phyloP scores from a whole-genome alignment of 2,329 filamentous ascomycete genomes.

The Chaetomiaceae sp. region DNA sequence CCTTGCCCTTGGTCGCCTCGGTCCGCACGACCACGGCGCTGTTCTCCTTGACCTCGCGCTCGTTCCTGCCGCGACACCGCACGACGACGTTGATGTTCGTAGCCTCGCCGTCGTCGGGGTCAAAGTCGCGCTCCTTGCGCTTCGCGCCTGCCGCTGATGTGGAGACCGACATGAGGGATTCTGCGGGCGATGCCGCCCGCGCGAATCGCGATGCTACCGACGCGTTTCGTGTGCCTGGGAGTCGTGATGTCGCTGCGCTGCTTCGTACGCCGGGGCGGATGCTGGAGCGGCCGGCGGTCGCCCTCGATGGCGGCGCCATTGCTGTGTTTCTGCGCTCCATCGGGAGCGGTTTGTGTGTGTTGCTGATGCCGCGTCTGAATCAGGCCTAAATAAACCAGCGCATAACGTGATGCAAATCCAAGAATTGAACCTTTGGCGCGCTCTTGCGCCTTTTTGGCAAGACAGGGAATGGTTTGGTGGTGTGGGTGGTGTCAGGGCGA shows the following conservation, averaged over 20 bases:
- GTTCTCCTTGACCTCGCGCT: conserved; percentile 89
- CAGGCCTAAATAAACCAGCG: not conserved
- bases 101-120: conserved; percentile 63
- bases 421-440: not conserved
- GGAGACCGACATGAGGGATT: conserved; percentile 59
- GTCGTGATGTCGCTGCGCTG: conserved; percentile 23
- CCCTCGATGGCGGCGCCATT: conserved; percentile 24
- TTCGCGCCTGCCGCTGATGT: conserved; percentile 60
- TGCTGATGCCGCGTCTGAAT: not conserved
- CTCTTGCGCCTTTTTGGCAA: conserved; percentile 7
- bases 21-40: conserved; percentile 88
- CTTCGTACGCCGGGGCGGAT: conserved; percentile 26
- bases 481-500: not conserved
- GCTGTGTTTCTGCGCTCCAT: conserved; percentile 32
- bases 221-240: conserved; percentile 16
- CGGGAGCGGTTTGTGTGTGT: conserved; percentile 22
- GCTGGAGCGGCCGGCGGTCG: conserved; percentile 28
- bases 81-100: conserved; percentile 99
- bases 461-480: conserved; percentile 3
- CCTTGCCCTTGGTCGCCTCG: conserved; percentile 81
- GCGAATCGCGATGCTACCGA: conserved; percentile 30
- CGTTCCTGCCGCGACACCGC: conserved; percentile 85
- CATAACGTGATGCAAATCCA: not conserved
- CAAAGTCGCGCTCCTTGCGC: conserved; percentile 83
- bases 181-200: conserved; percentile 60